These are phyloP conservation scores for Arthrocladium fulminans DNA, from an alignment of 2,329 filamentous ascomycete genomes.

Conservation along the genomic window DNA sequence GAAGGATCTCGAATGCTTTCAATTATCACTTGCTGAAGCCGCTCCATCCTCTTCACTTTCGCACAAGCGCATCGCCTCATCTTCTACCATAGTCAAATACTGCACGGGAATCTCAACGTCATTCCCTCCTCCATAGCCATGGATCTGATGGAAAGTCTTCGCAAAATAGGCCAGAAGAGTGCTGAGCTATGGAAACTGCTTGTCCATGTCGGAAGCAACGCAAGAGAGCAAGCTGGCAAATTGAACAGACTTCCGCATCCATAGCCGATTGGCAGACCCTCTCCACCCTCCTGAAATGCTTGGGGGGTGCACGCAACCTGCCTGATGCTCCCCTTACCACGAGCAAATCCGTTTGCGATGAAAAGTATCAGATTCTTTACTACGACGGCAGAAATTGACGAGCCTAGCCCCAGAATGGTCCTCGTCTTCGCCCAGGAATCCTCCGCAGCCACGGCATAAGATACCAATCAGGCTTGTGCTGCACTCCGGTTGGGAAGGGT, in stretches of 20 bases:
- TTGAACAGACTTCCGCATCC: constrained; percentile 3
- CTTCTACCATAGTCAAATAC: neutral
- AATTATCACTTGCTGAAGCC: too few relatives aligned
- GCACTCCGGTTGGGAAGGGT: too few relatives aligned
- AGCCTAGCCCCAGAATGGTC: too few relatives aligned
- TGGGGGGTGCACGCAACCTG: neutral
- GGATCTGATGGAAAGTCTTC: neutral
- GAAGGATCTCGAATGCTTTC: too few relatives aligned
- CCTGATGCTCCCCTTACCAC: too few relatives aligned
- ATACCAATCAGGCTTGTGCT: too few relatives aligned
- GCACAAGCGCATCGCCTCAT: neutral
- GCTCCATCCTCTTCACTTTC: too few relatives aligned
- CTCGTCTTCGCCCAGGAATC: too few relatives aligned
- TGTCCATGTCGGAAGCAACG: neutral
- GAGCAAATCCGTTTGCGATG: too few relatives aligned
- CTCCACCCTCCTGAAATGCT: neutral
- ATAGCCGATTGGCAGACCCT: neutral
- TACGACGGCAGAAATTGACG: too few relatives aligned
- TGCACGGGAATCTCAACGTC: neutral
- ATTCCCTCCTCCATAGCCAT: neutral
- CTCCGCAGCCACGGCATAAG: too few relatives aligned
- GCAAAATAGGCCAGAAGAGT: constrained; percentile 4
- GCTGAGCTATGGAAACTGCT: neutral
- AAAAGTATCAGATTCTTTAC: too few relatives aligned
- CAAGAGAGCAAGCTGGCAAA: constrained; percentile 1